These are phyloP conservation scores for Artemisia argyi DNA, from an alignment of 129 eudicot species.

Conservation along the genomic window DNA sequence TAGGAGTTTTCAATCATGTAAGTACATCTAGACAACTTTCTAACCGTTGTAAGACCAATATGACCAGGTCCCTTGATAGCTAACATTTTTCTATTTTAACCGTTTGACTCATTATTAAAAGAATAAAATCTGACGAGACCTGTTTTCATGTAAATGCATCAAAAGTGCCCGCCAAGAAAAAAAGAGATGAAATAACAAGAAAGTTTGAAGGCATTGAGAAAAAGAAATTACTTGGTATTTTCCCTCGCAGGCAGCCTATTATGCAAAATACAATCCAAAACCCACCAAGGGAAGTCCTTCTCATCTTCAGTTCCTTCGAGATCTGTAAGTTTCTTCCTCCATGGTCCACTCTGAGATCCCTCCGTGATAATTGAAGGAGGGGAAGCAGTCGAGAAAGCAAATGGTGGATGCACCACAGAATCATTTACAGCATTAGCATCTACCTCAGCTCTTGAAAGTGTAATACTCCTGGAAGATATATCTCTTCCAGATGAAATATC, in stretches of 20 bases:
- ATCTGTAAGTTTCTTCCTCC: slow-evolving; percentile 86
- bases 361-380: slow-evolving; percentile 92
- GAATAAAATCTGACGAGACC: neutral
- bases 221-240: slow-evolving; percentile 72
- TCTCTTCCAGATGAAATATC: slow-evolving; percentile 63
- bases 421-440: slow-evolving; percentile 73
- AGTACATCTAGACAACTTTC: slow-evolving; percentile 3
- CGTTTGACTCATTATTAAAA: neutral
- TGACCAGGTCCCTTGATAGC: slow-evolving; percentile 1
- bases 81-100: neutral
- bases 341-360: slow-evolving; percentile 88
- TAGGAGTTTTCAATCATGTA: neutral
- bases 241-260: slow-evolving; percentile 93
- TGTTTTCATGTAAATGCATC: neutral
- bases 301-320: slow-evolving; percentile 92
- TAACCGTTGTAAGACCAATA: neutral
- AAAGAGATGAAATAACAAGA: too few species aligned
- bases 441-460: slow-evolving; percentile 67
- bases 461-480: slow-evolving; percentile 46
- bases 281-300: slow-evolving; percentile 91
- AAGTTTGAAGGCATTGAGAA: neutral
- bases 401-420: slow-evolving; percentile 76
- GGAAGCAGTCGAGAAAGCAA: slow-evolving; percentile 62
- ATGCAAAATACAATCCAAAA: slow-evolving; percentile 75
- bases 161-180: neutral